A percentile compares a stretch with the other conserved stretches of the same genome.
Evolutionary conservation across 2,329 filamentous ascomycete genomes (phyloP).

Genomic region (Didymella pinodella): DNA sequence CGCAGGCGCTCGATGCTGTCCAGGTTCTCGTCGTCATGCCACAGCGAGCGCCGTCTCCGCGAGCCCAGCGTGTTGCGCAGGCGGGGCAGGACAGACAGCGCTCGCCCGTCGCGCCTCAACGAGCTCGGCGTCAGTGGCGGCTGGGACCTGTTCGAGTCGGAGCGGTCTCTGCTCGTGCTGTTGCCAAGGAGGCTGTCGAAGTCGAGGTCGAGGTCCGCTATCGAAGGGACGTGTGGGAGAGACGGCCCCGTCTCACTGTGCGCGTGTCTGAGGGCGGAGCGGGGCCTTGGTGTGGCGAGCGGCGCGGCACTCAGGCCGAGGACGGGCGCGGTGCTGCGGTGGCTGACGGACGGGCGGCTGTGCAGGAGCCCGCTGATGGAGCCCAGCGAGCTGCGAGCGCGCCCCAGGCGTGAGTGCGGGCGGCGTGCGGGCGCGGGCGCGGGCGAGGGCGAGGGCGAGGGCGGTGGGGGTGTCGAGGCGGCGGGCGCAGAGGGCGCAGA

Average conservation of each 20-base stretch:
- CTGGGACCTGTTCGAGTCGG: conserved; percentile 30
- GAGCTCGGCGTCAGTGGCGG: conserved; percentile 30
- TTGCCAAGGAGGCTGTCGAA: conserved; percentile 45
- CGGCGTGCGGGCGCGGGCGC: conserved; percentile 28
- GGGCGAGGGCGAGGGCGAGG: conserved; percentile 19
- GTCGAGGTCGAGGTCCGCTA: conserved; percentile 50
- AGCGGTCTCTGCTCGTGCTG: conserved; percentile 27
- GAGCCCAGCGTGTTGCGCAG: conserved; percentile 55
- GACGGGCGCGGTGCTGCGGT: conserved; percentile 27
- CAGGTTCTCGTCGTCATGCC: conserved; percentile 38
- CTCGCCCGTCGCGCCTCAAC: conserved; percentile 41
- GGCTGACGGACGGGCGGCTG: conserved; percentile 36
- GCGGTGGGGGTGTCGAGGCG: conserved; percentile 1
- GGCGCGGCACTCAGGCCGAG: conserved; percentile 25
- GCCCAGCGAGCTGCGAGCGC: conserved; percentile 49
- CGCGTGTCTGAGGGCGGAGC: conserved; percentile 33
- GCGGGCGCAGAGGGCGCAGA: conserved; percentile 11
- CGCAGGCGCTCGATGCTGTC: conserved; percentile 49
- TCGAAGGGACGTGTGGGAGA: conserved; percentile 40
- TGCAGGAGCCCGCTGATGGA: conserved; percentile 45
- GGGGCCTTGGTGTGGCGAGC: conserved; percentile 26
- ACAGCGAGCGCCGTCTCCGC: conserved; percentile 62
- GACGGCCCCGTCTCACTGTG: conserved; percentile 43
- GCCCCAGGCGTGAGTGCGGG: conserved; percentile 43
- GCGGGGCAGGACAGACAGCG: conserved; percentile 49